Conservation (phyloP, 2,329 filamentous ascomycete species). For the Orbilia brochopaga region DNA sequence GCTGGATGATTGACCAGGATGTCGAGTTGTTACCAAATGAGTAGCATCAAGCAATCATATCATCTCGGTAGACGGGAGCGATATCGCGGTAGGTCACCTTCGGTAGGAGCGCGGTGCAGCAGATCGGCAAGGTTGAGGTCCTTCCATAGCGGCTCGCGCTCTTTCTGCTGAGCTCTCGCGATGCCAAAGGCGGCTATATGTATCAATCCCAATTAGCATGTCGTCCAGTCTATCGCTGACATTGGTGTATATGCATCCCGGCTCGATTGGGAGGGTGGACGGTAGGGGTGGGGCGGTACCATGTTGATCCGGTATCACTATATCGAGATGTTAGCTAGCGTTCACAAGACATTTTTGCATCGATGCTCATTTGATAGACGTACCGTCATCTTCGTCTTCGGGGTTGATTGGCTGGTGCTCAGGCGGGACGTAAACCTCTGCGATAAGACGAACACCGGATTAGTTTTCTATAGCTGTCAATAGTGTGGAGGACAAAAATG, state of each 20-base stretch:
- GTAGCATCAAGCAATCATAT: neutral
- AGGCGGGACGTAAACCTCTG: slow-evolving; percentile 78
- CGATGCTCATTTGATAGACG: neutral
- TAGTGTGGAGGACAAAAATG: neutral
- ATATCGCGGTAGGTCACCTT: slow-evolving; percentile 26
- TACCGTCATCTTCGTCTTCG: slow-evolving; percentile 78
- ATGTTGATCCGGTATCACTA: slow-evolving; percentile 82
- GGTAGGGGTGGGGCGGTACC: slow-evolving; percentile 38
- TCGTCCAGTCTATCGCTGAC: neutral
- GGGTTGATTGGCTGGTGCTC: slow-evolving; percentile 83
- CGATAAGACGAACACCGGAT: neutral
- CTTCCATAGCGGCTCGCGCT: slow-evolving; percentile 76
- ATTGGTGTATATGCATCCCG: slow-evolving; percentile 1
- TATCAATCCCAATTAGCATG: too few relatives aligned
- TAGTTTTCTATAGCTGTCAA: neutral
- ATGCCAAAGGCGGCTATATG: slow-evolving; percentile 76
- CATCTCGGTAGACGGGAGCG: slow-evolving; percentile 29
- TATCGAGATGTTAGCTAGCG: slow-evolving; percentile 2
- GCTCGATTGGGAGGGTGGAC: too few relatives aligned
- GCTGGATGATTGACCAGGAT: too few relatives aligned
- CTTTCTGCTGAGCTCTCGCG: slow-evolving; percentile 75
- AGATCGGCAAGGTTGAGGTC: slow-evolving; percentile 76
- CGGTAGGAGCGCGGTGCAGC: slow-evolving; percentile 60
- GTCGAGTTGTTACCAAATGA: too few relatives aligned
- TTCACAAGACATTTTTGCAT: too few relatives aligned